Conservation (phyloP, 176 grass and related monocot species). For the Lolium rigidum region DNA sequence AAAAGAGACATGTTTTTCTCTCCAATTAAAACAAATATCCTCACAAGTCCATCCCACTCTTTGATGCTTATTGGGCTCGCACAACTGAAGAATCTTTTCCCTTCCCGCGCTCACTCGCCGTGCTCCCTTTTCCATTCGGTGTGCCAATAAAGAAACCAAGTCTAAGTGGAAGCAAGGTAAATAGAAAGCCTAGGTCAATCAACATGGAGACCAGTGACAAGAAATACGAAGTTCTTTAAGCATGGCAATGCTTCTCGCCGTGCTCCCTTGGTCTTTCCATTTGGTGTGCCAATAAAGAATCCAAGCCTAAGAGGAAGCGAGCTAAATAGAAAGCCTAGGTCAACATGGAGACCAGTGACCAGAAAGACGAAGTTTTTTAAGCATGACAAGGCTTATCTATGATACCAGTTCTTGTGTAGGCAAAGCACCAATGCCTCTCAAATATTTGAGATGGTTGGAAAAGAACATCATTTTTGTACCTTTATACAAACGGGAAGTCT, state of each 20-base stretch:
- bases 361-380: too few relatives aligned
- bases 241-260: too few relatives aligned
- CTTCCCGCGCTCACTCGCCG: not conserved
- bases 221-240: too few relatives aligned
- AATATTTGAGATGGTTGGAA: not conserved
- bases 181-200: too few relatives aligned
- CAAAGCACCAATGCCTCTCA: not conserved
- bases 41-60: conserved; percentile 86
- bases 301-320: not conserved
- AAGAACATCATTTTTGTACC: not conserved
- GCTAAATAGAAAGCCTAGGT: too few relatives aligned
- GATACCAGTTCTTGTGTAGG: too few relatives aligned
- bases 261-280: not conserved
- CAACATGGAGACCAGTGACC: too few relatives aligned
- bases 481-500: not conserved
- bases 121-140: not conserved
- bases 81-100: conserved; percentile 78
- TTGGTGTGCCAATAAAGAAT: not conserved
- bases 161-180: not conserved
- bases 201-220: too few relatives aligned
- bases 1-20: conserved; percentile 91
- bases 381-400: too few relatives aligned
- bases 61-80: conserved; percentile 82
- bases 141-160: not conserved
- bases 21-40: conserved; percentile 75